A percentile compares a stretch with the other conserved stretches of the same genome.
Evolutionary conservation across 2,329 filamentous ascomycete species (phyloP).

Genomic region (Pyricularia grisea): DNA sequence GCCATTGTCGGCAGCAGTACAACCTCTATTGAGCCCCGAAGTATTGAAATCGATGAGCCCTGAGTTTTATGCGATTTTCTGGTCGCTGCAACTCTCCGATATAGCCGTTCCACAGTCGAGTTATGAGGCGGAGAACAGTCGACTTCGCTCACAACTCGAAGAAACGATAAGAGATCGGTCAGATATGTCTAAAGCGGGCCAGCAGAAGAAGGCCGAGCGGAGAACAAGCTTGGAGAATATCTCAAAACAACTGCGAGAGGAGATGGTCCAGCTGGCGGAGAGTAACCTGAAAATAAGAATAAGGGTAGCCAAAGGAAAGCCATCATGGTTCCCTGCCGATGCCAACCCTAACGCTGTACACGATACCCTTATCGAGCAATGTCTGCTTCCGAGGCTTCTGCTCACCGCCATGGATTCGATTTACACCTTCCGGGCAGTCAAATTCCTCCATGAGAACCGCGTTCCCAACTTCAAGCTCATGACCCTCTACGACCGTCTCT

Average conservation of each 20-base stretch:
- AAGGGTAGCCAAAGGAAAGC: constrained; percentile 66
- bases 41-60: constrained; percentile 64
- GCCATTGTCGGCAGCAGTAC: constrained; percentile 62
- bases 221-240: constrained; percentile 61
- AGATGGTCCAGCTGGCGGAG: constrained; percentile 61
- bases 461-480: constrained; percentile 81
- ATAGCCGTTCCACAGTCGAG: constrained; percentile 65
- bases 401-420: constrained; percentile 82
- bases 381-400: constrained; percentile 79
- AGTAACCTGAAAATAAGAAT: constrained; percentile 58
- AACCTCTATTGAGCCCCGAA: constrained; percentile 47
- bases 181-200: constrained; percentile 59
- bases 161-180: constrained; percentile 61
- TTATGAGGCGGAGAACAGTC: constrained; percentile 68
- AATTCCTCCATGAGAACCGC: constrained; percentile 75
- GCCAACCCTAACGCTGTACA: constrained; percentile 59
- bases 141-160: constrained; percentile 56
- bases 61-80: constrained; percentile 84
- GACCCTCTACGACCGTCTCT: constrained; percentile 73
- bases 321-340: constrained; percentile 65
- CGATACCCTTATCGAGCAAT: constrained; percentile 75
- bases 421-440: constrained; percentile 79
- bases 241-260: constrained; percentile 60
- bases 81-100: constrained; percentile 80
- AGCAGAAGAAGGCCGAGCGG: constrained; percentile 58